Evolutionary conservation across 345 rosid genomes (phyloP).

Genomic region (Eucalyptus melliodora): DNA sequence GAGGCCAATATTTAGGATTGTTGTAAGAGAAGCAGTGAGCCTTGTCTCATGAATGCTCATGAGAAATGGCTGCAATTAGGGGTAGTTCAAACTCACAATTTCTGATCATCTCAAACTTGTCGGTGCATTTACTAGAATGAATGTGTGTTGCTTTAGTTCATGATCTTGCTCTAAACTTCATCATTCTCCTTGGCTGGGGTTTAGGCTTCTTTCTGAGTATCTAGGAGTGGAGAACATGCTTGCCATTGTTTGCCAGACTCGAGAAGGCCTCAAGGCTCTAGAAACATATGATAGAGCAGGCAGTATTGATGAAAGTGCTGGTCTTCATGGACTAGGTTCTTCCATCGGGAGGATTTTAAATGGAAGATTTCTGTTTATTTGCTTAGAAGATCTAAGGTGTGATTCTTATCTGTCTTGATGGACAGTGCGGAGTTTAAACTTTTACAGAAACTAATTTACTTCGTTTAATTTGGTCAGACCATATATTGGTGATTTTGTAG

Average conservation of each 20-base stretch:
- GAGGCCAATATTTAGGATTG: not conserved
- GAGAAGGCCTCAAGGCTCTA: conserved; percentile 35
- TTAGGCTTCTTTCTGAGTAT: conserved; percentile 67
- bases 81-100: not conserved
- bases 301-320: conserved; percentile 36
- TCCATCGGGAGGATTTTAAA: conserved; percentile 48
- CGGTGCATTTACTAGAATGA: not conserved
- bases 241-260: conserved; percentile 65
- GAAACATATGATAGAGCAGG: conserved; percentile 49
- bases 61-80: not conserved
- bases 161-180: not conserved
- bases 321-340: conserved; percentile 68
- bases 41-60: not conserved
- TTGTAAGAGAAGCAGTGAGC: not conserved
- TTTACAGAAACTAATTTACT: not conserved
- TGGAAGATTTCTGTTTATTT: conserved; percentile 58
- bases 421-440: not conserved
- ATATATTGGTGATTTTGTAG: conserved; percentile 53
- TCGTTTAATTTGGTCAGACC: conserved; percentile 32
- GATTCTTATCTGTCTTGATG: not conserved
- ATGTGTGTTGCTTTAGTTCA: not conserved
- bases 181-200: not conserved
- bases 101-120: not conserved
- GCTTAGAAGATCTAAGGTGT: conserved; percentile 73
- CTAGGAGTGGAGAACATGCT: conserved; percentile 71